Evolutionary conservation across 2,329 filamentous ascomycete genomes (phyloP), one percentile per base, ranked within the genome.

Genomic region (Exserohilum turcica): DNA sequence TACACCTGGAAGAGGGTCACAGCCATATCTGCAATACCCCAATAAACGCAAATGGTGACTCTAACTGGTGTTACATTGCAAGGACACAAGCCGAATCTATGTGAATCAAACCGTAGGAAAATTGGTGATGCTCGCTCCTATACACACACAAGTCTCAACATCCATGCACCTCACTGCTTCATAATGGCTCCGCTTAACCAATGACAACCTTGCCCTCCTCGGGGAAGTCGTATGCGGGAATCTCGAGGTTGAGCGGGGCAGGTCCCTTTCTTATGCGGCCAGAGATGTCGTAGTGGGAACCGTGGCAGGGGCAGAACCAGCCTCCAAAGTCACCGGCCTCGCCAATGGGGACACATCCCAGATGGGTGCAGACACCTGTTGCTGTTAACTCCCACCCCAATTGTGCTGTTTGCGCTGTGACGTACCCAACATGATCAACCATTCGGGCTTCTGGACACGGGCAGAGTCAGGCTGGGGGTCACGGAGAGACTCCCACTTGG

Each of bases 261-360:
- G 94, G 94, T 65, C 94, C 94, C 86, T 91, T 97, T 83, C 94
- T 88, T 85, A 96, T 91, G 80, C 94, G 92, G 78, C 94, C 94
- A 63, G 92, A 97, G 78, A 99, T 97, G 78, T 99, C 94, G 86
- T 99, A 99, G 85, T 99, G 94, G 68, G 92, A 97, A 79, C 94
- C 94, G 86, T 99, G 94, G 90, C 94, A 99, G 65, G 94, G 94
- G 84, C 94, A 99, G 89, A 99, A 99, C 94, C 94, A 99, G 76
- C 94, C 94, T 77, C 94, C 94, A 74, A 83, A 99, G 80, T 99
- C 95, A 78, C 94, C 94, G 63, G 94, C 91, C 84, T 99, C 94
- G 74, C 95, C 94, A 73, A 99, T 99, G 75, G 94, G 94, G 68
- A 99, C 94, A 86, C 94, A 99, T 81, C 94, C 94, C 75, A 99